Evolutionary conservation across 805 yeast genomes (phyloP).

Genomic region (Suhomyces faveliae): DNA sequence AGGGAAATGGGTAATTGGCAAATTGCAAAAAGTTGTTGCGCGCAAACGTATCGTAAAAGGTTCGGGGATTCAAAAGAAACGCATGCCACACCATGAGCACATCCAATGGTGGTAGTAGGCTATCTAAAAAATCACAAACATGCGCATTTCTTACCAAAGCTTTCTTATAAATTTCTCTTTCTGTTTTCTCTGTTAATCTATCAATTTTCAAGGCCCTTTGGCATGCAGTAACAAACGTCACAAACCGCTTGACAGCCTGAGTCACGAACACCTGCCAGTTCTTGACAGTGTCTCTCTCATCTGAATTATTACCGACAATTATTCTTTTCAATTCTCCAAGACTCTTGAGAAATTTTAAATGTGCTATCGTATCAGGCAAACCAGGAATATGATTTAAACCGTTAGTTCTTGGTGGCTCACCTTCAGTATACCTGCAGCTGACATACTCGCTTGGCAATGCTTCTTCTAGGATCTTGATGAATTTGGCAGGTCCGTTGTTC

Average conservation of each 20-base stretch:
- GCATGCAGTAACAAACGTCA: conserved; percentile 18
- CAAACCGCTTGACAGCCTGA: conserved; percentile 22
- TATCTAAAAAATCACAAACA: not conserved
- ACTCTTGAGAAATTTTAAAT: conserved; percentile 23
- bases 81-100: conserved; percentile 25
- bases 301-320: conserved; percentile 6
- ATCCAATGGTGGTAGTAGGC: conserved; percentile 22
- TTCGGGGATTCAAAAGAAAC: conserved; percentile 19
- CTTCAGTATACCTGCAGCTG: not conserved
- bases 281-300: conserved; percentile 7
- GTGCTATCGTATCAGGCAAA: conserved; percentile 17
- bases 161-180: conserved; percentile 4
- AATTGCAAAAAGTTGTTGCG: conserved; percentile 17
- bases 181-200: not conserved
- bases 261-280: conserved; percentile 24
- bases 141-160: not conserved
- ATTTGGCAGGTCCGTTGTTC: not conserved
- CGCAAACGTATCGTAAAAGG: conserved; percentile 14
- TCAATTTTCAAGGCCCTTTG: not conserved
- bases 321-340: conserved; percentile 18
- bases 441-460: not conserved
- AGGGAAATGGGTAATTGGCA: conserved; percentile 19
- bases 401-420: not conserved
- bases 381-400: conserved; percentile 9
- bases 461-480: not conserved